A percentile compares a stretch with the other conserved stretches of the same genome.
These are phyloP conservation scores for Xylariaceae sp. DNA, from an alignment of 2,329 filamentous ascomycete genomes.

Conservation along the genomic window DNA sequence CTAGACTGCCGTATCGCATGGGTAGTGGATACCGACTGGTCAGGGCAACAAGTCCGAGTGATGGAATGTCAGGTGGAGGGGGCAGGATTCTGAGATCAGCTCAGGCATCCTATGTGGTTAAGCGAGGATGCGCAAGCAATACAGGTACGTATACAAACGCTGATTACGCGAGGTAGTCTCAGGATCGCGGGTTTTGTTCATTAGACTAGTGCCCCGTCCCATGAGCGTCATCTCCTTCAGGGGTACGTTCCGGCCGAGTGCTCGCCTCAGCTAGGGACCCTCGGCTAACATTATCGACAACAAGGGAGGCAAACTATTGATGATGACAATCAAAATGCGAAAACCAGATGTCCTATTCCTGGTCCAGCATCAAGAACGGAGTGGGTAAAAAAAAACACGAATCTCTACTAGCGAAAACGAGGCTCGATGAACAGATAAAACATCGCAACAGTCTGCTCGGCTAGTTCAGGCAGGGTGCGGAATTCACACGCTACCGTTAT, in stretches of 20 bases:
- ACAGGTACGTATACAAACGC: not conserved
- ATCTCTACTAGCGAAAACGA: no score
- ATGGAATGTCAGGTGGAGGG: not conserved
- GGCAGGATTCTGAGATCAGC: not conserved
- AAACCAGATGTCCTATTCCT: no score
- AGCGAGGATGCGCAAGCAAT: not conserved
- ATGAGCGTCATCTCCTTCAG: conserved; percentile 10
- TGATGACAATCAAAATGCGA: no score
- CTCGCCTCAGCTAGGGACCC: no score
- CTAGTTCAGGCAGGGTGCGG: no score
- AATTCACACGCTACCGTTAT: no score
- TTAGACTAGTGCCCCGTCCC: conserved; percentile 9
- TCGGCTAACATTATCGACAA: no score
- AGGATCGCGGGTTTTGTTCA: conserved; percentile 10
- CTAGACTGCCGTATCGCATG: conserved; percentile 18
- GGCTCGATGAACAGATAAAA: no score
- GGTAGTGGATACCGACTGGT: conserved; percentile 12
- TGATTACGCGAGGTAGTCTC: conserved; percentile 12
- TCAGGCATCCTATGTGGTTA: not conserved
- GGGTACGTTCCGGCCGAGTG: conserved; percentile 11
- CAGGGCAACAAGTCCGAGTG: not conserved
- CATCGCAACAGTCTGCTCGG: no score
- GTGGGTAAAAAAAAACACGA: no score
- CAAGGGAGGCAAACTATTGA: no score
- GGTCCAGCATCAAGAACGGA: no score